Evolutionary conservation across 805 yeast species (phyloP), one percentile per base, ranked within the genome.

Genomic region (Teunomyces kruisii): DNA sequence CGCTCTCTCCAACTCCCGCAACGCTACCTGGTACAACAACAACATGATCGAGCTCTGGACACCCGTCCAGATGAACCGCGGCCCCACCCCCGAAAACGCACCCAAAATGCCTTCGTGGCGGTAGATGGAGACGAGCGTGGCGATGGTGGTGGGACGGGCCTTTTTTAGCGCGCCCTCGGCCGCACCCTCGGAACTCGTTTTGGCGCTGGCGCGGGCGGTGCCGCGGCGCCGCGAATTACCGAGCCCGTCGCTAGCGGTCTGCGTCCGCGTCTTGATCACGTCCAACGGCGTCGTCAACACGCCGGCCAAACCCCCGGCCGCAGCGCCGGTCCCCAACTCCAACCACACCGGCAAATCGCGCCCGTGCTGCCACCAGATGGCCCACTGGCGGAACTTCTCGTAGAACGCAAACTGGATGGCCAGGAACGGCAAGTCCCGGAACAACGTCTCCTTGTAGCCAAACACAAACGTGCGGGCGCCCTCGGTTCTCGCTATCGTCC

Each of bases 401-500:
- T 94, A 94, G 57, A 94, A 92, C 39, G 98, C 96, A 70, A 94
- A 86, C 62, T 94, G 99, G 42, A 94, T 74, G 1, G 97, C 98
- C 54, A 96, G 86, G 65, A 94, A 94, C 6, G 99, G 99, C 53
- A 94, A 69, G 60, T 94, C 99, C 51, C 99, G 79, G 15, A 86
- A 80, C 48, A 94, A 69, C 0, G 99, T 94, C 22, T 97, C 98
- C 63, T 87, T 90, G 68, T 92, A 94, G 0, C 99, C 99, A 62
- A 79, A 88, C 47, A 87, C 86, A 50, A 94, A 72, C 0, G 97
- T 83, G 9, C 75, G 67, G 39, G 75, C 61, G 9, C 98, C 98
- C 68, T 94, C 99, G 0, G 65, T 68, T 42, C 70, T 68, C 1
- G 80, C 66, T 3, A 94, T 84, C 1, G 88, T 80, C 10, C 58